phyloP scores from a whole-genome alignment of 31 red algal genomes.

The Odonthalia washingtoniensis region DNA sequence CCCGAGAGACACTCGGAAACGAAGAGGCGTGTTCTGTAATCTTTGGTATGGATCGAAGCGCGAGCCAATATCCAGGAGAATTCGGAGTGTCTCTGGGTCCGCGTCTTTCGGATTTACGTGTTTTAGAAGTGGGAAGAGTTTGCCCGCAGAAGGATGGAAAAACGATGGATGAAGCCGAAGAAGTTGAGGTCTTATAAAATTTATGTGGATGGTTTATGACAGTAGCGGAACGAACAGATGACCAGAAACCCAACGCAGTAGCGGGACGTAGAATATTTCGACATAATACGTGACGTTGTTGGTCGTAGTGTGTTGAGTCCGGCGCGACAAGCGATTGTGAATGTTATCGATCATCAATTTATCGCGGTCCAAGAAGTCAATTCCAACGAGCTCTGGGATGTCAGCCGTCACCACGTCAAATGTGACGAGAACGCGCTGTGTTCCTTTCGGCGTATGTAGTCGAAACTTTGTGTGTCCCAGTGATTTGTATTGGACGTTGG shows the following conservation, averaged over 20 bases:
- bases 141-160: conserved; percentile 27
- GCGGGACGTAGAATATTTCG: too few species aligned
- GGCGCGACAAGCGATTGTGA: conserved; percentile 25
- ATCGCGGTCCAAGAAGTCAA: conserved; percentile 30
- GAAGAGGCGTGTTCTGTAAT: conserved; percentile 14
- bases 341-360: conserved; percentile 4
- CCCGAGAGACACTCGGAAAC: conserved; percentile 34
- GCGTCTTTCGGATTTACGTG: not conserved
- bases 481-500: conserved; percentile 22
- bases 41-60: conserved; percentile 45
- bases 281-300: too few species aligned
- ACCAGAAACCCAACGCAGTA: too few species aligned
- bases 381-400: conserved; percentile 39
- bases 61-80: not conserved
- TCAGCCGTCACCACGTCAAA: conserved; percentile 42
- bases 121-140: conserved; percentile 43
- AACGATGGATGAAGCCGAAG: not conserved
- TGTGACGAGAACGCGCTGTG: conserved; percentile 8
- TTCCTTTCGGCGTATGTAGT: conserved; percentile 37
- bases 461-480: conserved; percentile 16
- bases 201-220: too few species aligned
- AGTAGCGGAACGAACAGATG: too few species aligned
- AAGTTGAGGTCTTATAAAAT: too few species aligned
- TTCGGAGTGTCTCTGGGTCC: conserved; percentile 5
- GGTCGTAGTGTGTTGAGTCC: not conserved